Percentiles rank a stretch among this genome's conserved stretches.
Evolutionary conservation across 441 rosid genomes (phyloP).

Genomic region (Rhodomyrtus psidioides): DNA sequence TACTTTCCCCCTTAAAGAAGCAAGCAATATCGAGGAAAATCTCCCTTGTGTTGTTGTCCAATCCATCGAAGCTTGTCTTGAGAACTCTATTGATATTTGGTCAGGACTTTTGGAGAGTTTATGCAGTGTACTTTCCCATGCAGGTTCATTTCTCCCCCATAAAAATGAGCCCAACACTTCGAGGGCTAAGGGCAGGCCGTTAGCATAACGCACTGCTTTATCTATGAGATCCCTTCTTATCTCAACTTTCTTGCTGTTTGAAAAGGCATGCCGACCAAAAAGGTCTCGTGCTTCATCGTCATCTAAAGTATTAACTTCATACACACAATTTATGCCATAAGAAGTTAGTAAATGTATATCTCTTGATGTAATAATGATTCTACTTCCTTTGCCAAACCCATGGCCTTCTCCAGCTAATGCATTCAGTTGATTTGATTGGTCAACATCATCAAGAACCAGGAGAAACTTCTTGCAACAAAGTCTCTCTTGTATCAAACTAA

Average conservation of each 20-base stretch:
- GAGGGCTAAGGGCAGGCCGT: neutral
- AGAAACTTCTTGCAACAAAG: too few species aligned
- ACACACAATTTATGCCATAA: neutral
- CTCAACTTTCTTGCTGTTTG: neutral
- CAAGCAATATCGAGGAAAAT: neutral
- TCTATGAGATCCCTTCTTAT: neutral
- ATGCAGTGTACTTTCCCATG: neutral
- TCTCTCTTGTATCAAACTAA: too few species aligned
- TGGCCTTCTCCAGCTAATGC: too few species aligned
- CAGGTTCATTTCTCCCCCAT: neutral
- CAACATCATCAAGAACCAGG: too few species aligned
- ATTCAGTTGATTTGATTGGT: too few species aligned
- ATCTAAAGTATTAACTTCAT: neutral
- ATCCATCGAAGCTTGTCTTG: neutral
- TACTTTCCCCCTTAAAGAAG: neutral
- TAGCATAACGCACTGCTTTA: neutral
- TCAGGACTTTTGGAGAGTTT: neutral
- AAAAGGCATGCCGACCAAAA: neutral
- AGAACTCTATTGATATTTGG: neutral
- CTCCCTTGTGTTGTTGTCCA: fast-evolving
- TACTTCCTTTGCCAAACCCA: neutral
- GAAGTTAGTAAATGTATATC: neutral
- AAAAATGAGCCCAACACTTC: neutral
- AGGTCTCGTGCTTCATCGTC: fast-evolving
- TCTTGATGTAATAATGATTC: neutral